Evolutionary conservation across 768 basidiomycete species (phyloP), one percentile per base, ranked within the genome.

Genomic region (Russula ochroleuca): DNA sequence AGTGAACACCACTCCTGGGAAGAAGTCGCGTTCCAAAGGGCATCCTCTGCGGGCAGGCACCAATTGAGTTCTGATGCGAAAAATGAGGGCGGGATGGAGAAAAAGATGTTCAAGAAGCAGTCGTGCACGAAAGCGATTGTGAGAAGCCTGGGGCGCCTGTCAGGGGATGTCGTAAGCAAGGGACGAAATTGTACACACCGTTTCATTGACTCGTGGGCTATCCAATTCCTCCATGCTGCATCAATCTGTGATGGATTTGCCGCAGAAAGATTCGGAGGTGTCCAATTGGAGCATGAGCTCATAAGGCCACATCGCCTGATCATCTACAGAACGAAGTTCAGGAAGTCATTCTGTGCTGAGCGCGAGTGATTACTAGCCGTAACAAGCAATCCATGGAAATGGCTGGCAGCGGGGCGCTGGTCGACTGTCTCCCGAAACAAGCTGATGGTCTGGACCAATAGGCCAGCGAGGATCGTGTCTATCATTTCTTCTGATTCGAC

Each of bases 361-460:
- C 15, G n/a, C 25, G 23, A 4, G 40, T 31, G 35, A 51, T 23
- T 33, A 75, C 78, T 69, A 64, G 81, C 83, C 77, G 77, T 79
- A 58, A 82, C 77, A 47, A 86, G 78, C 76, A 80, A 80, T 55
- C 78, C 77, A 72, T 79, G 84, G 71, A 80, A 84, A 28, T 77
- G 71, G 62, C 73, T 79, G 57, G 78, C 79, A 60, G 74, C 74
- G 41, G 73, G 75, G 68, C 78, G 73, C 63, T 79, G 76, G 59
- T 79, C 78, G 58, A 72, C 66, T 59, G 75, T 78, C 72, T 79
- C 78, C 67, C 78, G 80, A 68, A 77, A 79, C 17, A 79, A 72
- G 50, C 80, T 81, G 71, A 79, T 81, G n/a, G 78, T 81, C 72
- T 80, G 81, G 13, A 80, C 72, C 41, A 82, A 74, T 31, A 79